Conservation (phyloP, 768 basidiomycete genomes). For the Harrya chromipes region DNA sequence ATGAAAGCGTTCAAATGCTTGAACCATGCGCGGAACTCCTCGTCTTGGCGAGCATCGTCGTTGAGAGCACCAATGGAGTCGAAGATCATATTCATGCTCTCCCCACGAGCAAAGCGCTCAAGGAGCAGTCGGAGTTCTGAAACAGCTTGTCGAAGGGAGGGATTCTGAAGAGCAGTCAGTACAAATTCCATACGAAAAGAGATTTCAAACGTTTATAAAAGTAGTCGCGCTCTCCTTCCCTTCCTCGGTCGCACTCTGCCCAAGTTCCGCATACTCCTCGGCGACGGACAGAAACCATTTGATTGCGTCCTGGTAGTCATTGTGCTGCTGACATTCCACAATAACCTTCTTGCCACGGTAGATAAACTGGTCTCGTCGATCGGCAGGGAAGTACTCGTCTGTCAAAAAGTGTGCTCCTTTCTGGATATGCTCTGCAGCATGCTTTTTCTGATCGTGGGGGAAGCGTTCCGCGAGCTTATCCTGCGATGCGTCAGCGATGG, state of each 20-base stretch:
- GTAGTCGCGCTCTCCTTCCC: slow-evolving; percentile 26
- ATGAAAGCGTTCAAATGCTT: slow-evolving; percentile 55
- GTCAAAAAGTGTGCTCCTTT: slow-evolving; percentile 63
- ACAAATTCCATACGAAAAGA: neutral
- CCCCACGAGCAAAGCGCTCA: slow-evolving; percentile 85
- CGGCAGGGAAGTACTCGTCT: slow-evolving; percentile 88
- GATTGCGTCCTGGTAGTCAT: slow-evolving; percentile 81
- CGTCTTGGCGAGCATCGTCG: slow-evolving; percentile 71
- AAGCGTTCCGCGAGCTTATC: slow-evolving; percentile 51
- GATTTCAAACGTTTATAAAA: slow-evolving; percentile 12
- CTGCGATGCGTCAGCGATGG: slow-evolving; percentile 23
- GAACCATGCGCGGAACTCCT: slow-evolving; percentile 76
- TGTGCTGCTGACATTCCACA: slow-evolving; percentile 89
- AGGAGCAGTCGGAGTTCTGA: slow-evolving; percentile 74
- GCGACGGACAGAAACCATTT: slow-evolving; percentile 67
- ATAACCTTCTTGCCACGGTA: slow-evolving; percentile 92
- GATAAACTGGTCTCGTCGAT: slow-evolving; percentile 89
- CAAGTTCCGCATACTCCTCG: slow-evolving; percentile 60
- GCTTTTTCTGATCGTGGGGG: slow-evolving; percentile 66
- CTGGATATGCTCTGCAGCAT: slow-evolving; percentile 49
- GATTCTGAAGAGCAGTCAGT: slow-evolving; percentile 39
- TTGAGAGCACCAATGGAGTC: slow-evolving; percentile 70
- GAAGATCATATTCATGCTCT: slow-evolving; percentile 62
- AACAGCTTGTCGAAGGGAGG: slow-evolving; percentile 52
- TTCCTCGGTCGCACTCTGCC: slow-evolving; percentile 37